phyloP scores from a whole-genome alignment of 2,329 filamentous ascomycete species.

The Monosporascus sp. region DNA sequence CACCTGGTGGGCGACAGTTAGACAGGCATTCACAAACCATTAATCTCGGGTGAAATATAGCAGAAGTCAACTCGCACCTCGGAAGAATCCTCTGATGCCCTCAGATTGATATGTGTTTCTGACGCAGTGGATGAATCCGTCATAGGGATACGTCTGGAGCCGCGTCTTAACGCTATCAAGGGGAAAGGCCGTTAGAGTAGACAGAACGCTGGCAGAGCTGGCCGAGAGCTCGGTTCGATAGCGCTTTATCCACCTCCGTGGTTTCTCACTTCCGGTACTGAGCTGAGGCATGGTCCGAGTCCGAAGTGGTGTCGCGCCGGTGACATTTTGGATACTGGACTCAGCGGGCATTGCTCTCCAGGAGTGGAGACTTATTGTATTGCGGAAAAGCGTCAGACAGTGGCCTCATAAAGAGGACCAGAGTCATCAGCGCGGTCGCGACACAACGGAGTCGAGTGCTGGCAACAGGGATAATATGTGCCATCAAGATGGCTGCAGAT shows the following conservation, averaged over 20 bases:
- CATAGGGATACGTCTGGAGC: slow-evolving; percentile 81
- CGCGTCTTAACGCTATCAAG: slow-evolving; percentile 86
- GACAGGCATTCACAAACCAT: slow-evolving; percentile 7
- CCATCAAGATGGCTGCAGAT: slow-evolving; percentile 42
- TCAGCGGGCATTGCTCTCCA: slow-evolving; percentile 33
- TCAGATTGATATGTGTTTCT: slow-evolving; percentile 70
- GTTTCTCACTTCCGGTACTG: slow-evolving; percentile 26
- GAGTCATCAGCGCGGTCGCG: slow-evolving; percentile 58
- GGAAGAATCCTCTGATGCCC: slow-evolving; percentile 71
- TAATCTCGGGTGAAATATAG: neutral
- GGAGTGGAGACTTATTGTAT: slow-evolving; percentile 28
- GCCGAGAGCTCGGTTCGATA: slow-evolving; percentile 80
- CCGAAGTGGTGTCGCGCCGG: slow-evolving; percentile 33
- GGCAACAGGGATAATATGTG: slow-evolving; percentile 39
- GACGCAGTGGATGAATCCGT: slow-evolving; percentile 69
- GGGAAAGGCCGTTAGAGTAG: slow-evolving; percentile 76
- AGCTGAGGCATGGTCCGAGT: slow-evolving; percentile 39
- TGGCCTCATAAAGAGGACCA: slow-evolving; percentile 46
- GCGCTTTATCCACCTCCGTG: slow-evolving; percentile 57
- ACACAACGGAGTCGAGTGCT: slow-evolving; percentile 40
- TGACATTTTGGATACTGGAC: slow-evolving; percentile 36
- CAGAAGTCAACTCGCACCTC: slow-evolving; percentile 48
- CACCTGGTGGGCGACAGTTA: slow-evolving; percentile 45
- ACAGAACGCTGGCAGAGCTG: slow-evolving; percentile 70
- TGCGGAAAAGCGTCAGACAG: slow-evolving; percentile 39